phyloP scores from a whole-genome alignment of 176 grass and related monocot genomes.

The Areca catechu region DNA sequence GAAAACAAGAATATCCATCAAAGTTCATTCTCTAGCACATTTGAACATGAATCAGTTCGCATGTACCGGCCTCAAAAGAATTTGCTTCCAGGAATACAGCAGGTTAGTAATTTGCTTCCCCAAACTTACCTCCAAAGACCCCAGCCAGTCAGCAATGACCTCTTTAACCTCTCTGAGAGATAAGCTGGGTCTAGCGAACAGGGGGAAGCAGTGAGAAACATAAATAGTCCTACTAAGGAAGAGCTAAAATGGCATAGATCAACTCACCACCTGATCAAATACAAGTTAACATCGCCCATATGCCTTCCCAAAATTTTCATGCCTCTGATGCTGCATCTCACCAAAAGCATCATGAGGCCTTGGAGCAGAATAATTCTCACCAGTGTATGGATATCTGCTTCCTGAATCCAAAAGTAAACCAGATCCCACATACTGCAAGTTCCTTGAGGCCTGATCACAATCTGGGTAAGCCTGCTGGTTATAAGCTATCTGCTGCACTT shows the following conservation, averaged over 20 bases:
- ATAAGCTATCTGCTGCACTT: constrained; percentile 28
- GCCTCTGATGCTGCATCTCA: constrained; percentile 41
- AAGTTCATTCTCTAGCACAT: constrained; percentile 21
- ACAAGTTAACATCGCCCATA: constrained; percentile 59
- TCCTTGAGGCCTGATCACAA: constrained; percentile 37
- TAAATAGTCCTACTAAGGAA: not conserved
- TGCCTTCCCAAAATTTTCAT: constrained; percentile 39
- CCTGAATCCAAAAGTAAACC: constrained; percentile 35
- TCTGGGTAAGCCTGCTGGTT: constrained; percentile 27
- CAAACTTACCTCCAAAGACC: constrained; percentile 22
- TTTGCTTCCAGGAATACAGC: not conserved
- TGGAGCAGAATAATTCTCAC: constrained; percentile 45
- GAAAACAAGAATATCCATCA: constrained; percentile 10
- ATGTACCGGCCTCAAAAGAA: constrained; percentile 1
- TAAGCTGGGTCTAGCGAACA: not conserved
- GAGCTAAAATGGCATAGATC: not conserved
- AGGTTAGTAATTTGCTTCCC: constrained; percentile 19
- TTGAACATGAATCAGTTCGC: not conserved
- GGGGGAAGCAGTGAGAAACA: not conserved
- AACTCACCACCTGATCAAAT: constrained; percentile 53
- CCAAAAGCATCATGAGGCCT: constrained; percentile 47
- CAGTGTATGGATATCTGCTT: constrained; percentile 48
- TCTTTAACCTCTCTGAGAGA: constrained; percentile 2
- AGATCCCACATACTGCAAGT: constrained; percentile 26
- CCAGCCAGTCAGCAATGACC: constrained; percentile 5